Evolutionary conservation across 2,329 filamentous ascomycete genomes (phyloP), one percentile per base, ranked within the genome.

Genomic region (Fusarium beomiforme): DNA sequence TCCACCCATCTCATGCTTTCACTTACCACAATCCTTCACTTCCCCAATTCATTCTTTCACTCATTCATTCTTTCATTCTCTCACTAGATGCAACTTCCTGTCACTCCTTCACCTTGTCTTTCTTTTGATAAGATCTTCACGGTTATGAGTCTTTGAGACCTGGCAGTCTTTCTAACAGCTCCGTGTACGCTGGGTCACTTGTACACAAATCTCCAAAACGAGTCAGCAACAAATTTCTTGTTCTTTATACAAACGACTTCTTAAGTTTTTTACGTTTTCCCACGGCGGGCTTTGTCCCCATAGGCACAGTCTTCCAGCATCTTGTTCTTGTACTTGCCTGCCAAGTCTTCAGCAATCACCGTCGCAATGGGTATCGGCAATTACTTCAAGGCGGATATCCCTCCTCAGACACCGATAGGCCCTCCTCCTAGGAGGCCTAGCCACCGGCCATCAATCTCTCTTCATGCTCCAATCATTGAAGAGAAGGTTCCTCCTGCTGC

Each of bases 351-450:
- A 47, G 42, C 31, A 37, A 56, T n/a, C 24, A 29, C 36, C 23
- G 24, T 56, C 76, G 80, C 62, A 44, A 92, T 92, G 90, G 89
- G 89, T 65, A 76, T 92, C 67, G 85, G 83, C 53, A 87, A 80
- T 77, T 92, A 91, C 75, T 91, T 92, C 84, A 90, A 88, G 81
- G 82, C 86, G 46, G 83, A 69, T 24, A 67, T 67, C 19, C 58
- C 62, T 16, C 67, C 61, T 33, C 67, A 74, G 63, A 39, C 53
- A 34, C 66, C 70, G 4, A 63, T 59, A 23, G 69, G 62, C 23
- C 68, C 67, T 57, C 53, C 55, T 59, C 57, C 68, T 33, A 72
- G 62, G 50, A 69, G 69, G 39, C 59, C 54, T 29, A 65, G 72
- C 56, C 58, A 70, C 42, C 69, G 74, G 17, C 62, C 70, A 65